Conservation (phyloP, 1,284 basidiomycete species). For the Peniophora sp. region DNA sequence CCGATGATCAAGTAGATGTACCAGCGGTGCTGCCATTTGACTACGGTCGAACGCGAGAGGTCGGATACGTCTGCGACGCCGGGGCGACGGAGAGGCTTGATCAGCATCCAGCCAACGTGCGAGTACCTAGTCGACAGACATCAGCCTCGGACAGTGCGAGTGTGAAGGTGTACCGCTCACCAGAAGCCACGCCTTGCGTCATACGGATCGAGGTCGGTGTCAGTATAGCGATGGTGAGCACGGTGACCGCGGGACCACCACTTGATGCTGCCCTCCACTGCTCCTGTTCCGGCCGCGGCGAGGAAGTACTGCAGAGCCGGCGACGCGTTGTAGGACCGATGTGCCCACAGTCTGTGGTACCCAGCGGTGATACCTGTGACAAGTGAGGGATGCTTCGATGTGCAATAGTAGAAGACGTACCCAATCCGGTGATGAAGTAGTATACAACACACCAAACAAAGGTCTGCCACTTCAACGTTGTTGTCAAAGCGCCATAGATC, state of each 20-base stretch:
- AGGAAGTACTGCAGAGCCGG: conserved; percentile 69
- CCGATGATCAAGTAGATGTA: conserved; percentile 38
- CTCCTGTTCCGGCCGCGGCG: conserved; percentile 73
- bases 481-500: conserved; percentile 41
- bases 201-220: conserved; percentile 89
- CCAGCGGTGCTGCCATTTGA: conserved; percentile 79
- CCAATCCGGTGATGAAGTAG: conserved; percentile 56
- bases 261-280: conserved; percentile 83
- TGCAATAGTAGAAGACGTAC: conserved; percentile 8
- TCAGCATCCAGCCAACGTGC: conserved; percentile 87
- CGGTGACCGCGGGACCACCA: conserved; percentile 93
- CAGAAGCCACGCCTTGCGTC: conserved; percentile 73
- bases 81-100: conserved; percentile 72
- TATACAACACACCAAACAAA: conserved; percentile 37
- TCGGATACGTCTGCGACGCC: conserved; percentile 81
- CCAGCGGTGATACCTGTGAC: conserved; percentile 36
- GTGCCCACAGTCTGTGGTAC: conserved; percentile 90
- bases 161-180: conserved; percentile 27
- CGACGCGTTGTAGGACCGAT: conserved; percentile 82
- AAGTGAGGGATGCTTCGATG: conserved; percentile 1
- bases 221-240: conserved; percentile 85
- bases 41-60: conserved; percentile 62
- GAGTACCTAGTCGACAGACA: conserved; percentile 23
- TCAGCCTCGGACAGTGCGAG: too few relatives aligned
- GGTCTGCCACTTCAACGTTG: conserved; percentile 35